Base-by-base conservation (phyloP, 441 rosid species). In the Bruguiera hainesii region DNA sequence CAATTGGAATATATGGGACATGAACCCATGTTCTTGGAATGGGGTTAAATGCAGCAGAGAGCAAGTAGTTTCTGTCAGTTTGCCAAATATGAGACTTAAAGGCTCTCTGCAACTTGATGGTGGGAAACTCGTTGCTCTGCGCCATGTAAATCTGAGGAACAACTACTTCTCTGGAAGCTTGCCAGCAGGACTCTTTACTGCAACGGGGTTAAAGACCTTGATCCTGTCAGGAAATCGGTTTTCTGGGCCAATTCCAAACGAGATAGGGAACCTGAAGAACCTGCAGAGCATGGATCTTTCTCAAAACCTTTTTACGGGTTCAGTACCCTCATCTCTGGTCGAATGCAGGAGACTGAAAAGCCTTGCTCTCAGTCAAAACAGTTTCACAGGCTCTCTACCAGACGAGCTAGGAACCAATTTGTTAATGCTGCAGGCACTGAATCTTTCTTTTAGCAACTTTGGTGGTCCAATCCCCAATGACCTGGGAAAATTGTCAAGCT, bases 201-300 rank as follows among this genome's bases (percentile, higher is more conserved):
- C 81, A 63, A 80, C 78, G 65, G 97, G 91, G 56, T 78, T 91
- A 7, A 90, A 85, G 71, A 82, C 91, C 66, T 57, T 94, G 75
- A 84, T 89, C 48, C 88, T 94, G 68, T 89, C 85, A 65, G 96
- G 86, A 21, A 91, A 94, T 80, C 87, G 90, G 68, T 86, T 91
- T 20, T 87, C 90, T 39, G 93, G 94, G 74, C 69, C 82, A 21
- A 65, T 95, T 64, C 84, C 97, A 7, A 55, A 62, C 65, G 81
- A 86, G 72, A 84, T 91, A 67, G 93, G 91, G 68, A 69, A 74
- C 62, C 91, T 88, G 57, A 81, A 66, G 67, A 74, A 81, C 76
- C 90, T 94, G n/a, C 89, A 84, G 69, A 79, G 67, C 25, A 80
- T 94, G 23, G 93, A 89, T 87, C 84, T 94, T 64, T 91, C 98